Base-by-base conservation (phyloP, 73 alveolate genomes). In the Diophrys appendiculata region DNA sequence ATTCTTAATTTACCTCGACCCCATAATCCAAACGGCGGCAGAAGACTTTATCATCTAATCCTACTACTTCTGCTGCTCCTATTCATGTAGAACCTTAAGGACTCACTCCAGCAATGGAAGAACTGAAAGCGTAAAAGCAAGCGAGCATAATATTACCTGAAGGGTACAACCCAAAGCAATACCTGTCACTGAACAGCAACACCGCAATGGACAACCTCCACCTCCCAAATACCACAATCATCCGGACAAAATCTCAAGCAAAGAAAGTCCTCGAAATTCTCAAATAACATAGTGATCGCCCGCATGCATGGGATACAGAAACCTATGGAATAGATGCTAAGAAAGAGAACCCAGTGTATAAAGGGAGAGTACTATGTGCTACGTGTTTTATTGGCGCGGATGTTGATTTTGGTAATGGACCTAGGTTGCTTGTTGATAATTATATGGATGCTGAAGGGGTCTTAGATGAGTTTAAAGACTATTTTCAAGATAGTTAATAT, bases 301-400 rank as follows among this genome's bases (percentile, higher is more conserved):
- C 89, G 26, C 96, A 83, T 84, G 99, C 99, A 25, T 95, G 99
- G 98, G 99, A 95, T 85, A 92, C 98, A 3, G 99, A 95, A 81
- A 93, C 98, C 30, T 84, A 84, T 29, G 92, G 83, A 23, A 76
- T 95, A 25, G 95, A 91, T 73, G 94, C 88, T 24, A 91, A 88
- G 52, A 93, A 73, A 43, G 93, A 93, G 70, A 75, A 87, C 67
- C 96, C 97, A n/a, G 91, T 91, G 0, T 93, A 92, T 24, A 86
- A 86, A 60, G 99, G 99, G 32, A 84, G 54, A 26, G 77, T 93
- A 33, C 87, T 95, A 0, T 95, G 97, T 72, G 98, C 97, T 25
- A 54, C 97, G 22, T 92, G 93, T 22, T 95, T 91, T 86, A 69
- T 81, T 3, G 99, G 99, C 5, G 95, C 96, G n/a, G 99, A 95